Evolutionary conservation across 257 asterid genomes (phyloP).

Genomic region (Primulina huaijiensis): DNA sequence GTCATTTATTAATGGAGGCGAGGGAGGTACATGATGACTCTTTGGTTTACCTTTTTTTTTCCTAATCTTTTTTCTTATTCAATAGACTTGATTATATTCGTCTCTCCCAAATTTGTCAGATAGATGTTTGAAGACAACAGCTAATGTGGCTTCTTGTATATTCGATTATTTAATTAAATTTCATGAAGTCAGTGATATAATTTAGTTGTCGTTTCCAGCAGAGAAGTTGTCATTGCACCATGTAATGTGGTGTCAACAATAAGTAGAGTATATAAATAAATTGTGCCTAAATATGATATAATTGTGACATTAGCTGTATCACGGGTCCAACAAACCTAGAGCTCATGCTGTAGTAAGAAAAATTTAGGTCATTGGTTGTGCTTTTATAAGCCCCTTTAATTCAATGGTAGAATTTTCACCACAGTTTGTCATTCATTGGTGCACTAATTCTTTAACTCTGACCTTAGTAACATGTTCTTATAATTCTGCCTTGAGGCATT

Average conservation of each 20-base stretch:
- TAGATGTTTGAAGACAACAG: not conserved
- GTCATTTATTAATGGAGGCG: conserved; percentile 76
- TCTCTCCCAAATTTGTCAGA: conserved; percentile 2
- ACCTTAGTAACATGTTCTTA: not conserved
- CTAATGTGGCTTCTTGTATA: not conserved
- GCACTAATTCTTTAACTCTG: not conserved
- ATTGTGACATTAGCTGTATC: not conserved
- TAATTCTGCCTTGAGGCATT: not conserved
- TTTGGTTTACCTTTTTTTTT: conserved; percentile 7
- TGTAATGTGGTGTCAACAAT: not conserved
- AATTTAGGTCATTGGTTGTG: not conserved
- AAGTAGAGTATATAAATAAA: not conserved
- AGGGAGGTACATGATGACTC: conserved; percentile 47
- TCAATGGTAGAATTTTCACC: not conserved
- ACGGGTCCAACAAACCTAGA: not conserved
- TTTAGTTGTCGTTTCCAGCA: not conserved
- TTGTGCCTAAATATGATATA: not conserved
- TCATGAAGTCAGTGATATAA: not conserved
- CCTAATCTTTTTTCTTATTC: conserved; percentile 7
- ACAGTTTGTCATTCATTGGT: not conserved
- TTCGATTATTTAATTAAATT: too few relatives aligned
- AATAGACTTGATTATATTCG: not conserved
- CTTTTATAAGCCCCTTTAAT: not conserved
- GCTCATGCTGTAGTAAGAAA: not conserved
- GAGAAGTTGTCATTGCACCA: not conserved